These are phyloP conservation scores for Rhodamnia rubescens DNA, from an alignment of 345 rosid species.

Conservation along the genomic window DNA sequence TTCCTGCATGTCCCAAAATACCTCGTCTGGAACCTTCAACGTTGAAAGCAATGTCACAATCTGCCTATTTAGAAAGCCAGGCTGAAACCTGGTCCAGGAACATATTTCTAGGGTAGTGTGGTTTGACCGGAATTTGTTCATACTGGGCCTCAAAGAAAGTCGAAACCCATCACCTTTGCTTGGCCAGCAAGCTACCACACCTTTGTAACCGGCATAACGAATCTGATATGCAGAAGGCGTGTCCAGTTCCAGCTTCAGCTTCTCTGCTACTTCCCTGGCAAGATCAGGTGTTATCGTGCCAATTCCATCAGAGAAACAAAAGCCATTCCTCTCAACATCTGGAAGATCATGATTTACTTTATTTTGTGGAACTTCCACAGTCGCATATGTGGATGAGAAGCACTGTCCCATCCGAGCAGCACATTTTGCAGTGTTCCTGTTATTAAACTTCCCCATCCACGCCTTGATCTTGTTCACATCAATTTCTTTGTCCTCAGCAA, in stretches of 20 bases:
- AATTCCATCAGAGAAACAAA: constrained; percentile 85
- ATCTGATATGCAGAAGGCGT: constrained; percentile 81
- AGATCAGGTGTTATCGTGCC: constrained; percentile 80
- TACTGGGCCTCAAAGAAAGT: constrained; percentile 58
- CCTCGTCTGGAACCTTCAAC: constrained; percentile 51
- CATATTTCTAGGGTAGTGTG: constrained; percentile 78
- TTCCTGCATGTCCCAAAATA: constrained; percentile 73
- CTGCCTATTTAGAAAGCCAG: constrained; percentile 90
- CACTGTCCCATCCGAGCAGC: constrained; percentile 94
- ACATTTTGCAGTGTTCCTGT: constrained; percentile 62
- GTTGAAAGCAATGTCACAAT: constrained; percentile 66
- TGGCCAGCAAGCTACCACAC: constrained; percentile 95
- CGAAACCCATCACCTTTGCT: constrained; percentile 42
- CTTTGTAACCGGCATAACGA: constrained; percentile 89
- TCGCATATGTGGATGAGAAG: constrained; percentile 89
- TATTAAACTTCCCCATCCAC: constrained; percentile 80
- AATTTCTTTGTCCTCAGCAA: constrained; percentile 49
- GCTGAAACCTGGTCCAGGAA: constrained; percentile 94
- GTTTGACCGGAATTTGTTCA: constrained; percentile 57
- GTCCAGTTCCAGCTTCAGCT: constrained; percentile 38
- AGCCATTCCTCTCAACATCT: constrained; percentile 45
- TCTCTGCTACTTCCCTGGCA: constrained; percentile 58
- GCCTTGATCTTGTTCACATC: constrained; percentile 26
- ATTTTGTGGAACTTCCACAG: constrained; percentile 49
- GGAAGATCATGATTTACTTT: constrained; percentile 39